Evolutionary conservation across 1,139 yeast genomes (phyloP).

Genomic region (Scheffersomyces cryptocercus): DNA sequence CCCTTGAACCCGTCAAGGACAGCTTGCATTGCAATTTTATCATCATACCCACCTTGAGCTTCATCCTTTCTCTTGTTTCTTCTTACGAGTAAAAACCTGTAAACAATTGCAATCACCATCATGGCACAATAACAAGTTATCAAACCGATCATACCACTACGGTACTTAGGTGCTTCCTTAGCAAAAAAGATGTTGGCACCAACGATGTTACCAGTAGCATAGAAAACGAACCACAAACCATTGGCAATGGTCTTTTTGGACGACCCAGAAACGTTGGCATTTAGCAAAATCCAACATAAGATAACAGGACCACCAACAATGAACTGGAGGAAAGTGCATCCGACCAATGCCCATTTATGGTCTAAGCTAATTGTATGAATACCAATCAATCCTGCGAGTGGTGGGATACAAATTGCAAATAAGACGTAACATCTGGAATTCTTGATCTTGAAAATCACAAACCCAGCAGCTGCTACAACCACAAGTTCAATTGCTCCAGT

Average conservation of each 20-base stretch:
- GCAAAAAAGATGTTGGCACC: constrained; percentile 33
- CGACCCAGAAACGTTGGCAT: constrained; percentile 26
- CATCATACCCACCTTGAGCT: constrained; percentile 24
- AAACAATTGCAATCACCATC: constrained; percentile 23
- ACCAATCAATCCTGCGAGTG: constrained; percentile 26
- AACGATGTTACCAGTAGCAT: constrained; percentile 31
- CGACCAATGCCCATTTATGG: constrained; percentile 25
- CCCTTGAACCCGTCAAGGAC: constrained; percentile 35
- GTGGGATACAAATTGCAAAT: constrained; percentile 20
- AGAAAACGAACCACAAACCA: constrained; percentile 28
- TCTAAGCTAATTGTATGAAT: constrained; percentile 19
- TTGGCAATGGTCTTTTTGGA: constrained; percentile 26
- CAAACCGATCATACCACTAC: constrained; percentile 27
- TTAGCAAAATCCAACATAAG: constrained; percentile 26
- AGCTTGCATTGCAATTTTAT: constrained; percentile 27
- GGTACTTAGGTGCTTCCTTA: constrained; percentile 30
- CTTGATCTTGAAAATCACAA: constrained; percentile 19
- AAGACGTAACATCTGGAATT: constrained; percentile 20
- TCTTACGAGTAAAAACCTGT: constrained; percentile 19
- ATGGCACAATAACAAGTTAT: constrained; percentile 26
- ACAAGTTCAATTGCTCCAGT: constrained; percentile 33
- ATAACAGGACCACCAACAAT: constrained; percentile 35
- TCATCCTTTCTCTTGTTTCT: constrained; percentile 25
- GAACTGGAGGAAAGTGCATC: constrained; percentile 38
- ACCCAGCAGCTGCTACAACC: constrained; percentile 23